Conservation (phyloP, 164 flowering plant species). For the Annona squamosa region DNA sequence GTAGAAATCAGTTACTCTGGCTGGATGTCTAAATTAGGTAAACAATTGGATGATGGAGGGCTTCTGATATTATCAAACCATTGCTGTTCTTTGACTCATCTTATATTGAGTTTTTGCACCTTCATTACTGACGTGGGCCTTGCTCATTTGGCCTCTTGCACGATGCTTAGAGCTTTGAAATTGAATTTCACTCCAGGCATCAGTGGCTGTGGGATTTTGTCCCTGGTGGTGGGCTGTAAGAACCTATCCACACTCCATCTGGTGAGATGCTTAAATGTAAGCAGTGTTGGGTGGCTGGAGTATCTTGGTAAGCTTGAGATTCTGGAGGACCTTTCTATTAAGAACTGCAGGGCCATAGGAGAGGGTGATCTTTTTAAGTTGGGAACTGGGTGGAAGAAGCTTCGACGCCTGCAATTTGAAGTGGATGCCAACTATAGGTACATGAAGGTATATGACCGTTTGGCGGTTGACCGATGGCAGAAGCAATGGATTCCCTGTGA, state of each 20-base stretch:
- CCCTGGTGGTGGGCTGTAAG: conserved; percentile 67
- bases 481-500: conserved; percentile 63
- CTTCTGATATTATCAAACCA: conserved; percentile 44
- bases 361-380: conserved; percentile 72
- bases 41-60: conserved; percentile 73
- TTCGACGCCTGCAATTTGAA: conserved; percentile 64
- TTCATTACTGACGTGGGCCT: conserved; percentile 69
- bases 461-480: conserved; percentile 64
- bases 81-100: conserved; percentile 49
- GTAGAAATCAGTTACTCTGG: conserved; percentile 67
- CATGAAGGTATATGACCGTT: conserved; percentile 59
- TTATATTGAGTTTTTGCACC: conserved; percentile 67
- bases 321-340: conserved; percentile 58
- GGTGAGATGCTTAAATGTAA: conserved; percentile 60
- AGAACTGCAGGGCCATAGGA: conserved; percentile 75
- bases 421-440: conserved; percentile 66
- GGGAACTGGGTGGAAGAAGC: conserved; percentile 56
- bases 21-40: conserved; percentile 81
- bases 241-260: conserved; percentile 56
- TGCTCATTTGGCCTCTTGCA: conserved; percentile 51
- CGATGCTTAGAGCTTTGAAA: conserved; percentile 56
- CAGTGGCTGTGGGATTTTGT: conserved; percentile 67
- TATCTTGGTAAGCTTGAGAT: conserved; percentile 60
- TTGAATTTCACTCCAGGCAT: conserved; percentile 62
- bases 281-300: conserved; percentile 73